Conservation (phyloP, 1,284 basidiomycete genomes). For the Puccinia polysora region DNA sequence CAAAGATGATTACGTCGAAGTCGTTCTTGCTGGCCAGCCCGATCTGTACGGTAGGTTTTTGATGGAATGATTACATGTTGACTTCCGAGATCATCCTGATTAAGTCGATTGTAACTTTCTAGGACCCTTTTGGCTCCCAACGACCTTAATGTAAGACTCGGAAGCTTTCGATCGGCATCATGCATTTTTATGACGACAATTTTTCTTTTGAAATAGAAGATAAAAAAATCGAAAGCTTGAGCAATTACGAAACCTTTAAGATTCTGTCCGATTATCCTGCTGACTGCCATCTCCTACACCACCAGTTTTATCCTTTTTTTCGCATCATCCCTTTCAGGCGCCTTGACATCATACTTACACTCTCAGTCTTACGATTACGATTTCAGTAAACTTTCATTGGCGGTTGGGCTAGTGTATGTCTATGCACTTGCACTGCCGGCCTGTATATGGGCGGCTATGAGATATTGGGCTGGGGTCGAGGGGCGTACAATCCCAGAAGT, state of each 20-base stretch:
- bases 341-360: conserved; percentile 73
- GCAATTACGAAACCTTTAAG: too few relatives aligned
- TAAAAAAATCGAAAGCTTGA: too few relatives aligned
- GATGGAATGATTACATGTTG: not conserved
- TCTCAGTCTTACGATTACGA: conserved; percentile 67
- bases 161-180: not conserved
- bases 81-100: not conserved
- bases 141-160: conserved; percentile 65
- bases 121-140: conserved; percentile 92
- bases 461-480: conserved; percentile 70
- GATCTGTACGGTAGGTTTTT: conserved; percentile 56
- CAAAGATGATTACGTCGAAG: conserved; percentile 55
- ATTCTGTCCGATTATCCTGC: too few relatives aligned
- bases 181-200: not conserved
- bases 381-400: conserved; percentile 74
- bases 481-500: conserved; percentile 77
- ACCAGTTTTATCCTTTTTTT: conserved; percentile 71
- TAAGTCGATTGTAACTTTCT: not conserved
- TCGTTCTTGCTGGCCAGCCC: conserved; percentile 55
- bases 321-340: conserved; percentile 78
- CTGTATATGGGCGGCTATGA: conserved; percentile 69
- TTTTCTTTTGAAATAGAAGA: not conserved
- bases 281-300: not conserved
- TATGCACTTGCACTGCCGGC: conserved; percentile 77
- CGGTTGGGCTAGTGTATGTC: conserved; percentile 73